phyloP scores from a whole-genome alignment of 2,329 filamentous ascomycete species.

The Torrubiella hemipterigena region DNA sequence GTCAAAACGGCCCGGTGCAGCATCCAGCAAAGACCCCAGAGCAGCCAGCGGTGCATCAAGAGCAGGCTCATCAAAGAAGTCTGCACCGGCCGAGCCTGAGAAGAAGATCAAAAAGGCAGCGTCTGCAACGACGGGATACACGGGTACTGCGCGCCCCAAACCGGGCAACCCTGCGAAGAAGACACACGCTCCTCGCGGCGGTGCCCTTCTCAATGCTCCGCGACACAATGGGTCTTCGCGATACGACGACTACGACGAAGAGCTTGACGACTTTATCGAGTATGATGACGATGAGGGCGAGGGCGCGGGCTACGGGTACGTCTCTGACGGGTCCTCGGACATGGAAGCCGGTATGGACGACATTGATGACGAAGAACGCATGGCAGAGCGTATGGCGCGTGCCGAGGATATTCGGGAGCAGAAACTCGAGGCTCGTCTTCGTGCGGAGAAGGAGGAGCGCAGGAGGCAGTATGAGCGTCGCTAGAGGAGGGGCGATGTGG shows the following conservation, averaged over 20 bases:
- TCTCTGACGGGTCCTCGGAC: conserved; percentile 57
- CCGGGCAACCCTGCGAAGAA: conserved; percentile 22
- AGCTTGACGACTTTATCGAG: conserved; percentile 50
- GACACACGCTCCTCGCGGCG: conserved; percentile 22
- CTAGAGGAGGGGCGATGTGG: conserved; percentile 1
- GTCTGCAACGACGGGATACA: conserved; percentile 50
- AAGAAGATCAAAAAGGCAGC: conserved; percentile 53
- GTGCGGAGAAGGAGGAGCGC: conserved; percentile 48
- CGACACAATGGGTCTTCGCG: conserved; percentile 14
- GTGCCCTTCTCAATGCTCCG: conserved; percentile 25
- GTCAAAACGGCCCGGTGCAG: conserved; percentile 6
- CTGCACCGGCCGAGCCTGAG: conserved; percentile 23
- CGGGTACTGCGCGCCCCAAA: conserved; percentile 50
- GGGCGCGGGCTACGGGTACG: conserved; percentile 39
- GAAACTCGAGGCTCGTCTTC: conserved; percentile 47
- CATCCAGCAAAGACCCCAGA: background rate
- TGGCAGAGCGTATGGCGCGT: conserved; percentile 48
- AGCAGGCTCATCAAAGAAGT: conserved; percentile 10
- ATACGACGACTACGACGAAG: conserved; percentile 50
- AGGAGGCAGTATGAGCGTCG: conserved; percentile 28
- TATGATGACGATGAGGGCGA: conserved; percentile 27
- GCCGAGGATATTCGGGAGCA: conserved; percentile 57
- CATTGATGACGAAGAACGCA: conserved; percentile 58
- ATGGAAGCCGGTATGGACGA: conserved; percentile 70
- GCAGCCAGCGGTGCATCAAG: background rate